Conservation (phyloP, 257 asterid species). For the Coffea eugenioides region DNA sequence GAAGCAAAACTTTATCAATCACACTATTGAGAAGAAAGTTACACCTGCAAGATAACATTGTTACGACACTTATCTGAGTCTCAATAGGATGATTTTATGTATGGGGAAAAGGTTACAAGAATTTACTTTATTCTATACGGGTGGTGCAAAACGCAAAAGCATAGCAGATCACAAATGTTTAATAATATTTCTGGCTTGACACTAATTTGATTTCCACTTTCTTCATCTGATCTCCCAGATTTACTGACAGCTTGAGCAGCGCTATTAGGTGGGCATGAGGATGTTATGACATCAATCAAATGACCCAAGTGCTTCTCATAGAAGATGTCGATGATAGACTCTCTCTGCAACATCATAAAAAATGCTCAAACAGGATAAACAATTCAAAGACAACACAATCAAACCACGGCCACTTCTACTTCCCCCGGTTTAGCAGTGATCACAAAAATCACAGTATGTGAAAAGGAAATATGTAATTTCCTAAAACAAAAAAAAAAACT, state of each 20-base stretch:
- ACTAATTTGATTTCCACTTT: slow-evolving; percentile 40
- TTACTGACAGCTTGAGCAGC: slow-evolving; percentile 36
- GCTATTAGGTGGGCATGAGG: slow-evolving; percentile 57
- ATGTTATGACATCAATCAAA: slow-evolving; percentile 71
- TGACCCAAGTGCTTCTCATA: slow-evolving; percentile 84
- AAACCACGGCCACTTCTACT: not conserved
- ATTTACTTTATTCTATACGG: slow-evolving; percentile 86
- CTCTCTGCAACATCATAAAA: slow-evolving; percentile 70
- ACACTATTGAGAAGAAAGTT: slow-evolving; percentile 81
- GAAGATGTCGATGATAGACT: slow-evolving; percentile 73
- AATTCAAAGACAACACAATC: not conserved
- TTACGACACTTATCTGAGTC: slow-evolving; percentile 4
- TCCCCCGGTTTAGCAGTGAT: not conserved
- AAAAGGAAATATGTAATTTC: not conserved
- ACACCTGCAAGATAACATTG: slow-evolving; percentile 55
- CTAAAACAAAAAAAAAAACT: not conserved
- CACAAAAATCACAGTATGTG: not conserved
- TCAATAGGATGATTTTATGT: not conserved
- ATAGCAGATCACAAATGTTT: slow-evolving; percentile 86
- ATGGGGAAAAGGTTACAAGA: slow-evolving; percentile 20
- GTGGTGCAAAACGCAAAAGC: slow-evolving; percentile 93
- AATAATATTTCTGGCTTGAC: slow-evolving; percentile 84
- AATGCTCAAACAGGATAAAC: not conserved
- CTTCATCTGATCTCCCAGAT: slow-evolving; percentile 44
- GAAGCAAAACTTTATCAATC: slow-evolving; percentile 75